A percentile compares a stretch with the other conserved stretches of the same genome.
Conservation (phyloP, 331 rosid genomes). For the Pyrus hybrid region DNA sequence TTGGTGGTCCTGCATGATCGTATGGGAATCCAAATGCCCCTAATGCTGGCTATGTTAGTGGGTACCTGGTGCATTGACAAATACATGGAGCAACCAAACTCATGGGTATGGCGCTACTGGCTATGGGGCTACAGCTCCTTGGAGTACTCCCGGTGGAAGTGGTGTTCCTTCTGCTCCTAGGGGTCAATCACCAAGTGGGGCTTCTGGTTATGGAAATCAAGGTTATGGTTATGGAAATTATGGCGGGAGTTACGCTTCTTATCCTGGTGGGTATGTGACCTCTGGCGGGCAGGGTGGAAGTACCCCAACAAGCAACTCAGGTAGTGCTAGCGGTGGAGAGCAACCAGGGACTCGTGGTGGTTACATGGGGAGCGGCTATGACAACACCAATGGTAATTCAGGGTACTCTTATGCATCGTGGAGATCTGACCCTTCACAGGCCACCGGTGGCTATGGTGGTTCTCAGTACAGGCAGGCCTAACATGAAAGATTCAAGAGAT, state of each 20-base stretch:
- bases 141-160: conserved; percentile 33
- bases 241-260: conserved; percentile 35
- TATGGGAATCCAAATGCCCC: conserved; percentile 48
- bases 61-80: conserved; percentile 38
- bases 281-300: conserved; percentile 33
- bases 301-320: conserved; percentile 27
- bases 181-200: conserved; percentile 51
- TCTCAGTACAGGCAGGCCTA: no score
- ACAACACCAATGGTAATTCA: conserved; percentile 38
- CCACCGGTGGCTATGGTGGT: conserved; percentile 38
- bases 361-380: conserved; percentile 42
- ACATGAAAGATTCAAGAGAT: conserved; percentile 6
- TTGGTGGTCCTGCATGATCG: conserved; percentile 40
- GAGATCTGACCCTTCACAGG: conserved; percentile 51
- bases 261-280: conserved; percentile 33
- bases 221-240: conserved; percentile 31
- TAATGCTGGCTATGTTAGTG: conserved; percentile 38
- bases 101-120: conserved; percentile 41
- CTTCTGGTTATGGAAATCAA: conserved; percentile 42
- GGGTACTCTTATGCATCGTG: conserved; percentile 43
- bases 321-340: conserved; percentile 30
- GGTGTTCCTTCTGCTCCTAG: conserved; percentile 28
- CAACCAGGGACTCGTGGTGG: conserved; percentile 34
- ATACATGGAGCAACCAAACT: conserved; percentile 37
- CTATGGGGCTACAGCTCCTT: conserved; percentile 39